These are phyloP conservation scores for Phytopythium oedochilum DNA, from an alignment of 352 stramenopile genomes.

Conservation along the genomic window DNA sequence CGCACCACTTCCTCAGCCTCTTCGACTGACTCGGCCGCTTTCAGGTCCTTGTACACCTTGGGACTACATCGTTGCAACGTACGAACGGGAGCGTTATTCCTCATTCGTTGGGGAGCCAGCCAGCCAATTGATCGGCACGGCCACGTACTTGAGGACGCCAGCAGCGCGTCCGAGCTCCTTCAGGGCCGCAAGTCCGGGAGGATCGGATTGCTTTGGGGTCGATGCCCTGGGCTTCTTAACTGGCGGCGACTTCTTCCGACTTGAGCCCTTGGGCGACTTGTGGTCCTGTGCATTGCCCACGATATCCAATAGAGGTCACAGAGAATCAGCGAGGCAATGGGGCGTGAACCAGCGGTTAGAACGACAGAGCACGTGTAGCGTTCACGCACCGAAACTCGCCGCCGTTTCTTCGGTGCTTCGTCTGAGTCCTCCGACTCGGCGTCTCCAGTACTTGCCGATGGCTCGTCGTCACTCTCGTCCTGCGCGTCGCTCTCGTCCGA, in stretches of 20 bases:
- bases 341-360: neutral
- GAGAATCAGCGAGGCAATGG: too few species aligned
- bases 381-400: constrained; percentile 17
- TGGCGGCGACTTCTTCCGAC: constrained; percentile 7
- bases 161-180: constrained; percentile 70
- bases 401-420: neutral
- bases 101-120: neutral
- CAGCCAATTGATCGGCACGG: neutral
- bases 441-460: constrained; percentile 15
- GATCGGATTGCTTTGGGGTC: constrained; percentile 19
- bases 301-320: neutral
- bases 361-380: neutral
- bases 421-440: constrained; percentile 9
- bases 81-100: neutral
- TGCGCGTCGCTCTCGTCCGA: constrained; percentile 46
- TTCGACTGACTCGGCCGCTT: constrained; percentile 26
- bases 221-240: constrained; percentile 20
- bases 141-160: constrained; percentile 57
- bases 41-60: constrained; percentile 53
- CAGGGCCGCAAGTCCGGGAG: constrained; percentile 44
- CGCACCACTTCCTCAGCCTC: constrained; percentile 59
- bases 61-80: constrained; percentile 34
- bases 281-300: neutral
- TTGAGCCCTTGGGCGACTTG: constrained; percentile 12
- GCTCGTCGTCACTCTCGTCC: constrained; percentile 22